These are phyloP conservation scores for Phytophthora sp. DNA, from an alignment of 352 stramenopile genomes.

Conservation along the genomic window DNA sequence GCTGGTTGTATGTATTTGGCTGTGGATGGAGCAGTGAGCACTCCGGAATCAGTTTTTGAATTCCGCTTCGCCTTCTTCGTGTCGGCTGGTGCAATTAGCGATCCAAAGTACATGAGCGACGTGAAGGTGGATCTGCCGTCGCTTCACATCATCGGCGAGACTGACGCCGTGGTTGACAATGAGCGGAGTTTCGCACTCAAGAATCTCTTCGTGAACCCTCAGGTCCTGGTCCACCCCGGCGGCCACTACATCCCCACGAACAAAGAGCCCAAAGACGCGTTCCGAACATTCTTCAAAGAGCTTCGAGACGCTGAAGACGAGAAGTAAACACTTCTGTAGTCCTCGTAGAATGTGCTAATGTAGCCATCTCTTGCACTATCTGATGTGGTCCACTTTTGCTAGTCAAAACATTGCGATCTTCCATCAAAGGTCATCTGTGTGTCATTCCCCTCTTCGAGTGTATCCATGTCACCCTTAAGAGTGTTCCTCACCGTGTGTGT, in stretches of 20 bases:
- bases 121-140: constrained; percentile 67
- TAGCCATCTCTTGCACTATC: constrained; percentile 2
- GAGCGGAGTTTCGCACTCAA: constrained; percentile 65
- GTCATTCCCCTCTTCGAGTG: no score
- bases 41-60: constrained; percentile 46
- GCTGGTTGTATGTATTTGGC: no score
- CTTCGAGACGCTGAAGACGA: constrained; percentile 33
- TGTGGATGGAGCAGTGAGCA: constrained; percentile 39
- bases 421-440: constrained; percentile 36
- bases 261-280: constrained; percentile 80
- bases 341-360: not conserved
- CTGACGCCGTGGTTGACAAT: constrained; percentile 69
- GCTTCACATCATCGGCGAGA: constrained; percentile 84
- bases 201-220: constrained; percentile 58
- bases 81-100: constrained; percentile 51
- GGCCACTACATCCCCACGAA: constrained; percentile 89
- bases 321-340: constrained; percentile 18
- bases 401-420: constrained; percentile 38
- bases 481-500: constrained; percentile 17
- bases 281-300: constrained; percentile 74
- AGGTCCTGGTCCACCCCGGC: constrained; percentile 65
- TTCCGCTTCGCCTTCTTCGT: constrained; percentile 85
- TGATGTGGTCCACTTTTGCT: constrained; percentile 30
- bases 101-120: constrained; percentile 49
- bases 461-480: constrained; percentile 13